These are phyloP conservation scores for Cadophora gregata DNA, from an alignment of 2,329 filamentous ascomycete species.

Conservation along the genomic window DNA sequence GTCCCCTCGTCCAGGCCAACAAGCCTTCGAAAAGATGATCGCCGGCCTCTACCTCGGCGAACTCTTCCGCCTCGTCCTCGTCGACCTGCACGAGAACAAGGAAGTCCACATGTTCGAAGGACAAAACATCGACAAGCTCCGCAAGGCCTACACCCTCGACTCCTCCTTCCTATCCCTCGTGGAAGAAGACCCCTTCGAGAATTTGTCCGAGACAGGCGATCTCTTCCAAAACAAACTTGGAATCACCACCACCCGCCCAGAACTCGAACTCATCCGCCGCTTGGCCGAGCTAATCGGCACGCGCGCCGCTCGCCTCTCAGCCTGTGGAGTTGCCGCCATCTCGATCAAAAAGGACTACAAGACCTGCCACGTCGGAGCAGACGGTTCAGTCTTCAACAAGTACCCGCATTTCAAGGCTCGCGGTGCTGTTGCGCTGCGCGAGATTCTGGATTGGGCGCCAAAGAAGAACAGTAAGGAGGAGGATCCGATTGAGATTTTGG, in stretches of 20 bases:
- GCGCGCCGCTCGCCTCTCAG: conserved; percentile 88
- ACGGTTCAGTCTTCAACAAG: conserved; percentile 98
- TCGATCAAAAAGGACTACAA: conserved; percentile 94
- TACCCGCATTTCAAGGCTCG: conserved; percentile 98
- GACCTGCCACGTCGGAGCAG: conserved; percentile 91
- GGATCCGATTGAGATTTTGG: conserved; percentile 85
- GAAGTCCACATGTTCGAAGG: conserved; percentile 78
- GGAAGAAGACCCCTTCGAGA: conserved; percentile 96
- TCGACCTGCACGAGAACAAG: conserved; percentile 83
- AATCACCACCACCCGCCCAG: conserved; percentile 73
- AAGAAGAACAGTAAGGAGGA: conserved; percentile 73
- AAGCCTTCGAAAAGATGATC: conserved; percentile 98
- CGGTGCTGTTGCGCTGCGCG: conserved; percentile 85
- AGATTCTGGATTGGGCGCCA: conserved; percentile 93
- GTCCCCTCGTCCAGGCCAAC: conserved; percentile 90
- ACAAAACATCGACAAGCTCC: conserved; percentile 80
- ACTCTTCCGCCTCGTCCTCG: conserved; percentile 85
- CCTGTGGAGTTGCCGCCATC: conserved; percentile 94
- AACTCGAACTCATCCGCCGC: conserved; percentile 88
- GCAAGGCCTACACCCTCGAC: conserved; percentile 88
- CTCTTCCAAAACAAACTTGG: conserved; percentile 79
- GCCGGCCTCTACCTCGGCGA: conserved; percentile 93
- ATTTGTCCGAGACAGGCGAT: conserved; percentile 86
- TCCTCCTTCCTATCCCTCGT: conserved; percentile 92
- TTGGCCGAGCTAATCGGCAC: conserved; percentile 94